Base-by-base conservation (phyloP, 768 basidiomycete genomes). In the Boletus reticuloceps region DNA sequence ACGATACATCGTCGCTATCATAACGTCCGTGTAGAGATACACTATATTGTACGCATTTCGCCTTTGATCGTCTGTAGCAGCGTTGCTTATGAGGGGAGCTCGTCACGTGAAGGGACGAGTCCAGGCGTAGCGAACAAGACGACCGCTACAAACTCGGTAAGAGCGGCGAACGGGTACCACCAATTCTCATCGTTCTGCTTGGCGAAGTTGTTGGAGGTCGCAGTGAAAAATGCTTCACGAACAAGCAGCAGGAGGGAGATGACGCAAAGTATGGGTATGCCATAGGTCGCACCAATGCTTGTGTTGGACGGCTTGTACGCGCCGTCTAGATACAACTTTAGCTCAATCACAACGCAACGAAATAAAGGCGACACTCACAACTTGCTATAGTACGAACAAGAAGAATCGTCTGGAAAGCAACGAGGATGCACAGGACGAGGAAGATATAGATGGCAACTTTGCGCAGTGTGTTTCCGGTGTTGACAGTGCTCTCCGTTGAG, bases 141-240 rank as follows among this genome's bases (percentile, higher is more conserved):
- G 3, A 68, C 71, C 2, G 70, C 70, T 14, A 70, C 40, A 37
- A 72, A 55, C 56, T 74, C 73, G 5, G 73, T 61, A 12, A 67
- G 45, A 10, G 68, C 73, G 36, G 67, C 64, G 17, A 73, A 61
- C 20, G 70, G 70, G 49, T 73, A 74, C 64, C 69, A 74, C 47
- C 64, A 61, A 17, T 59, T 52, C 48, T 73, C 70, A n/a, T 68
- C 37, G 44, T 67, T 66, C 48, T 70, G 70, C 51, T 51, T 56
- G 11, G 59, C 27, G 4, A 27, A 0, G 32, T 65, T 27, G 50
- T 60, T 59, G 44, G 58, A 19, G 12, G 68, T 72, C n/a, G 53
- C 64, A 52, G 56, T 45, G 29, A 73, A 63, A 62, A 72, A 72
- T 4, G 63, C 52, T 54, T 73, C 64, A n/a, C 70, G 69, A 29